A percentile compares a stretch with the other conserved stretches of the same genome.
phyloP scores from a whole-genome alignment of 2,329 filamentous ascomycete genomes.

The Xylariaceae sp. region DNA sequence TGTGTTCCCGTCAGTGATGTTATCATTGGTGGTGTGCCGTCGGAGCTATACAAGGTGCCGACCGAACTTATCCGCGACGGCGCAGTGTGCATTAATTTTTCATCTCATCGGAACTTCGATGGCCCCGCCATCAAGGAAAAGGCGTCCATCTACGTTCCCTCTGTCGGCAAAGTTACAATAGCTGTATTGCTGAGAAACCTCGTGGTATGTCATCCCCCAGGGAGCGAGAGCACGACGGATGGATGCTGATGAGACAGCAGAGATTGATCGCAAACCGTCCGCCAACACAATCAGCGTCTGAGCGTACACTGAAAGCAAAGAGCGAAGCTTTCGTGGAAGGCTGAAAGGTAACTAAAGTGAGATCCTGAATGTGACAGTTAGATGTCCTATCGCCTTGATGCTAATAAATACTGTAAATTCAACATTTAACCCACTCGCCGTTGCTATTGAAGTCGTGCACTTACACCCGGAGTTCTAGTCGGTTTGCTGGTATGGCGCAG shows the following conservation, averaged over 20 bases:
- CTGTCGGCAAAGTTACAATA: conserved; percentile 96
- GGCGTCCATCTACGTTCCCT: conserved; percentile 93
- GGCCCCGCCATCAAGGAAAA: conserved; percentile 84
- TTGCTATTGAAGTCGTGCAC: too few species aligned
- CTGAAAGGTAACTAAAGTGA: conserved; percentile 12
- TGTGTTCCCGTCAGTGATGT: conserved; percentile 87
- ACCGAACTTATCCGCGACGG: conserved; percentile 79
- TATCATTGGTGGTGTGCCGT: conserved; percentile 87
- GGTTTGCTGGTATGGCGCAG: too few species aligned
- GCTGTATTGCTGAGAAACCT: conserved; percentile 85
- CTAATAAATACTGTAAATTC: too few species aligned
- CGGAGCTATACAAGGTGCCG: conserved; percentile 84
- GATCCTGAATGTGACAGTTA: too few species aligned
- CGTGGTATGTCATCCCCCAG: conserved; percentile 56
- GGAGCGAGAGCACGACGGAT: background rate
- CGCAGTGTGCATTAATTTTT: conserved; percentile 98
- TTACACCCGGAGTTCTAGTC: too few species aligned
- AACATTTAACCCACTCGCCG: too few species aligned
- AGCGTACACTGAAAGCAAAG: conserved; percentile 31
- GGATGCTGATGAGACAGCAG: conserved; percentile 34
- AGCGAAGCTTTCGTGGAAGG: conserved; percentile 32
- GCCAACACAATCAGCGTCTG: conserved; percentile 33
- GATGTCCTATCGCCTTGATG: too few species aligned
- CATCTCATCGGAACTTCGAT: conserved; percentile 90
- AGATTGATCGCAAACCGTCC: conserved; percentile 50